Base-by-base conservation (phyloP, 495 filamentous ascomycete genomes). In the Talaromyces nanjingensis region DNA sequence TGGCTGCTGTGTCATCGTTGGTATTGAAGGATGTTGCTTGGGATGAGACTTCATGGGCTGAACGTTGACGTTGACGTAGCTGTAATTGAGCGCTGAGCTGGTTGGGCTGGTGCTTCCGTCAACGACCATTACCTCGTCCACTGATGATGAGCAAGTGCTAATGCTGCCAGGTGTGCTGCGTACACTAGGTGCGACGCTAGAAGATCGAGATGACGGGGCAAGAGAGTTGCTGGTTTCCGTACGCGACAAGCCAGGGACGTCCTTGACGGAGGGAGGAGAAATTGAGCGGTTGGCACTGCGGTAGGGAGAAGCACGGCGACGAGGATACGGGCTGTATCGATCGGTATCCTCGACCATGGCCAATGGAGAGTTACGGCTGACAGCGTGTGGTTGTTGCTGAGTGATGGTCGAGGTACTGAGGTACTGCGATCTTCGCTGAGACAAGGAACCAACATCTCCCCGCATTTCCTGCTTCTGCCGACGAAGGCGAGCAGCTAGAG, bases 231-330 rank as follows among this genome's bases (percentile, higher is more conserved):
- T 69, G 1, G 76, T 80, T 54, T 79, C 74, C 0, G 78, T 74
- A 16, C 76, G 79, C 0, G 81, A 79, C 2, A 84, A 72, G 6
- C 61, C 69, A 11, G 81, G 81, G 0, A 84, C 72, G 62, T 81
- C 79, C 25, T 78, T 74, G 39, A 78, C 70, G 16, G 79, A 81
- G 1, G 81, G 81, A 8, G 81, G 81, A 25, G 81, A 84, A 59
- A 76, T 76, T n/a, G 81, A 83, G 2, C 75, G 73, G 27, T 69
- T 70, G 37, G 68, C 58, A 42, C 66, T 67, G 45, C 68, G 69
- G 6, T 73, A 70, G 1, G 77, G 76, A 12, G 75, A 72, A 11
- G 77, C 77, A 3, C 73, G 72, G 37, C 77, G 74, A 60, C 68
- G 64, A 56, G 65, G 64, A 66, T 74, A 73, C 11, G 74, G 77